Conservation (phyloP, 2,329 filamentous ascomycete genomes). For the Aspergillus ochraceoroseus region DNA sequence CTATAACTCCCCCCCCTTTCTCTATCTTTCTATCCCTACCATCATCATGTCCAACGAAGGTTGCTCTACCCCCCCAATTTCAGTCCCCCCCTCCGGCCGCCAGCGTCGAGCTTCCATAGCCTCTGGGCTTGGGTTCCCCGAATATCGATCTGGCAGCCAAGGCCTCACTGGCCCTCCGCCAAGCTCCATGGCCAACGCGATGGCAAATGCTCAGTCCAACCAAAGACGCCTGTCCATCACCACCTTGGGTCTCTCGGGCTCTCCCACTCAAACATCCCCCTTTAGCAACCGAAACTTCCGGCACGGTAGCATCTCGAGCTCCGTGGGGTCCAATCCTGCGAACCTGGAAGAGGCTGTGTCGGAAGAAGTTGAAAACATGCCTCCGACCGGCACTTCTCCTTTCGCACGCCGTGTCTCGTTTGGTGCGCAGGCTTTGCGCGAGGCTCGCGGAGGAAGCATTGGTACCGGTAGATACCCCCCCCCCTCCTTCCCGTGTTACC, state of each 20-base stretch:
- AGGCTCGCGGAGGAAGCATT: conserved; percentile 63
- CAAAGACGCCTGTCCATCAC: conserved; percentile 67
- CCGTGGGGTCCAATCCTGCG: conserved; percentile 42
- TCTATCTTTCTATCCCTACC: conserved; percentile 3
- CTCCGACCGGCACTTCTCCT: conserved; percentile 59
- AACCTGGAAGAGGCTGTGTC: conserved; percentile 44
- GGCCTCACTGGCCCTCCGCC: conserved; percentile 20
- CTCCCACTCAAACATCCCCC: conserved; percentile 54
- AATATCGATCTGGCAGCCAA: conserved; percentile 32
- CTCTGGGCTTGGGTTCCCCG: conserved; percentile 38
- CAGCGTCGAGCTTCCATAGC: conserved; percentile 47
- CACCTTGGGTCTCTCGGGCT: conserved; percentile 68
- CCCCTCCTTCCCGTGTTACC: conserved; percentile 42
- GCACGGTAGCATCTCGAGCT: conserved; percentile 66
- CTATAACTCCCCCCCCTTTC: conserved; percentile 6
- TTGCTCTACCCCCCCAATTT: conserved; percentile 39
- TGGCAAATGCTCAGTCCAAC: conserved; percentile 45
- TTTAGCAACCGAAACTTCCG: conserved; percentile 52
- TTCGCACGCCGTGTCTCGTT: conserved; percentile 79
- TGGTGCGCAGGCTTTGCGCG: conserved; percentile 71
- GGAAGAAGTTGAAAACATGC: conserved; percentile 64
- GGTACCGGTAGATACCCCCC: conserved; percentile 51
- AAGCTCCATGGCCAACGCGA: conserved; percentile 50
- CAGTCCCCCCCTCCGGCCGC: conserved; percentile 34
- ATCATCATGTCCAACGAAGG: conserved; percentile 44